Base-by-base conservation (phyloP, 495 filamentous ascomycete species). In the Hypoxylon cercidicola region DNA sequence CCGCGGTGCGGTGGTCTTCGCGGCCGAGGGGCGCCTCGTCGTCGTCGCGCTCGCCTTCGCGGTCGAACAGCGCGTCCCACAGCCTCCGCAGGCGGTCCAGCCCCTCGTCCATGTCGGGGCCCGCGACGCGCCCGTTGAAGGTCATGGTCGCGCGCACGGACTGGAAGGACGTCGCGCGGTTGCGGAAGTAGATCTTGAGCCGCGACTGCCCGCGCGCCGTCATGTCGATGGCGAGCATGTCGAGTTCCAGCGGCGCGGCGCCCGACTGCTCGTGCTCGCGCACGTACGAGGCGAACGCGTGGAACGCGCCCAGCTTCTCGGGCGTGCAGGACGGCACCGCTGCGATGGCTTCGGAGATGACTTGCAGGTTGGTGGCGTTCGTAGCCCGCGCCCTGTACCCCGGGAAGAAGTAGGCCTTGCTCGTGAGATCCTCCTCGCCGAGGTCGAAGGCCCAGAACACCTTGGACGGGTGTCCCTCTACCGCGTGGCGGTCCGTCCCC, bases 111-210 rank as follows among this genome's bases (percentile, higher is more conserved):
- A 68, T 41, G 10, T 64, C 57, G 18, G 57, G 15, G 21, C 49
- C 48, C 4, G 40, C 15, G 8, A 58, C 16, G 7, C 75, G 52
- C 13, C 58, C 55, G 3, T 72, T 72, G 0, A 80, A 47, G 0
- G 72, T 69, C 68, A 79, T 66, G 15, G 72, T 66, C 8, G 74
- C 64, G 7, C 39, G 16, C 5, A 78, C 69, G 15, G 64, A 73
- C 25, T 51, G 55, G 55, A 75, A 79, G 10, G 40, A 50, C 0
- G 75, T 77, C 23, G 51, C 19, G 4, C 60, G 69, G 28, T 46
- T 64, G 20, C 70, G 56, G 30, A 79, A 62, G 54, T 79, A 79
- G 15, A 76, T 71, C 53, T 78, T 79, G 39, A 78, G 50, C 2
- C 77, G 74, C 1, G 75, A 70, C 9, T 72, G 41, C 3, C 12